Conservation (phyloP, 371 early-diverging fungal species). For the Thermomucor indicae-seudaticae region DNA sequence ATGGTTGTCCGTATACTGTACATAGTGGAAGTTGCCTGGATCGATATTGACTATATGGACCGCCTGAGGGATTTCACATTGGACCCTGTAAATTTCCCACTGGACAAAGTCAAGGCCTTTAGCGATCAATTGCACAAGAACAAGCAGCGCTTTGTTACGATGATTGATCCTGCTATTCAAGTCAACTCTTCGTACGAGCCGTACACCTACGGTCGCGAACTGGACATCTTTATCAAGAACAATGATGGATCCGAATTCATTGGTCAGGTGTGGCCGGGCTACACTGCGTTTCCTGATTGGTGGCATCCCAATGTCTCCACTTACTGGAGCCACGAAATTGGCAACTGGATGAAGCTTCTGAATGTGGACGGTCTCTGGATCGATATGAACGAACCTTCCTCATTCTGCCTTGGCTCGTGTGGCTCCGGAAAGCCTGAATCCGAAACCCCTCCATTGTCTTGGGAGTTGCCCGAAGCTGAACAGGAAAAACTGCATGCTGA, state of each 20-base stretch:
- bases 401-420: slow-evolving; percentile 40
- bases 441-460: slow-evolving; percentile 40
- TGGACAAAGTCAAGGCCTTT: slow-evolving; percentile 20
- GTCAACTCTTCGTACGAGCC: slow-evolving; percentile 30
- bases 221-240: slow-evolving; percentile 47
- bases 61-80: slow-evolving; percentile 46
- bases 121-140: slow-evolving; percentile 22
- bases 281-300: slow-evolving; percentile 15
- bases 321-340: slow-evolving; percentile 15
- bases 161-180: slow-evolving; percentile 50
- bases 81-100: slow-evolving; percentile 42
- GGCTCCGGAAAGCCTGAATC: slow-evolving; percentile 14
- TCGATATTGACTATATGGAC: slow-evolving; percentile 73
- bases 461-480: slow-evolving; percentile 8
- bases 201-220: slow-evolving; percentile 31
- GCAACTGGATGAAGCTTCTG: slow-evolving; percentile 14
- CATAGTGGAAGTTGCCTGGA: slow-evolving; percentile 53
- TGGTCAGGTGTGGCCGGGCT: slow-evolving; percentile 69
- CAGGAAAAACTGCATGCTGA: slow-evolving; percentile 4
- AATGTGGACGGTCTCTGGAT: slow-evolving; percentile 51
- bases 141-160: slow-evolving; percentile 41
- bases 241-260: slow-evolving; percentile 31
- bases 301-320: slow-evolving; percentile 16
- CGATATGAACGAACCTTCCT: slow-evolving; percentile 72
- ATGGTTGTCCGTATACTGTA: background rate